These are phyloP conservation scores for Hypsizygus marmoreus DNA, from an alignment of 768 basidiomycete species.

Conservation along the genomic window DNA sequence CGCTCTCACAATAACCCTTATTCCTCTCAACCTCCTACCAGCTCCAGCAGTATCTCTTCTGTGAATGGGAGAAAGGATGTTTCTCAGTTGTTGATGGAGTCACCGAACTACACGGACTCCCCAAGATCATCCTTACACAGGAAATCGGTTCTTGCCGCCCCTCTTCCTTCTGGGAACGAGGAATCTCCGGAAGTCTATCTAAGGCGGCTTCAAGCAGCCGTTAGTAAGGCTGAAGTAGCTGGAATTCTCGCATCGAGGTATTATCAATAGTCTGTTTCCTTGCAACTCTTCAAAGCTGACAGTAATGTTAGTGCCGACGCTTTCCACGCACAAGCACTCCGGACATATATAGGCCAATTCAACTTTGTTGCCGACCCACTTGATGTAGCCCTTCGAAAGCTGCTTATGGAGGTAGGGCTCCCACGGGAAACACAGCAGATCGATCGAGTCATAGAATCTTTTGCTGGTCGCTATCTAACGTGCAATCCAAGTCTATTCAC, in stretches of 20 bases:
- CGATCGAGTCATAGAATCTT: conserved; percentile 95
- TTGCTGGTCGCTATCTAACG: conserved; percentile 78
- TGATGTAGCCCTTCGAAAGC: conserved; percentile 85
- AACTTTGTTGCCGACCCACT: conserved; percentile 80
- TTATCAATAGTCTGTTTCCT: not conserved
- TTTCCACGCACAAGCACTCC: conserved; percentile 70
- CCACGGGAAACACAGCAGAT: conserved; percentile 98
- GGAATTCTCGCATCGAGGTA: conserved; percentile 83
- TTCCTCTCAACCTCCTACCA: conserved; percentile 18
- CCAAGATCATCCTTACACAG: conserved; percentile 47
- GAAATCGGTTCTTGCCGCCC: conserved; percentile 40
- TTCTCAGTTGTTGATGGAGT: conserved; percentile 17
- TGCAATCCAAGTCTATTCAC: conserved; percentile 84
- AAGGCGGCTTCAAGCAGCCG: conserved; percentile 57
- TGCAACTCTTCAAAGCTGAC: conserved; percentile 8
- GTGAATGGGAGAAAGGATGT: conserved; percentile 1
- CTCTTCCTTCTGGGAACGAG: conserved; percentile 52
- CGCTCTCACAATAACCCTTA: conserved; percentile 17
- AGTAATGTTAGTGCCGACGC: conserved; percentile 56
- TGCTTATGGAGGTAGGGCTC: conserved; percentile 89
- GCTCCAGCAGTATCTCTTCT: conserved; percentile 3
- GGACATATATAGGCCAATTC: conserved; percentile 73
- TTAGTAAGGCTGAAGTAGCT: conserved; percentile 80
- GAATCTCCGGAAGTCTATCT: conserved; percentile 78
- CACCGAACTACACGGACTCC: conserved; percentile 33